These are phyloP conservation scores for Talaromyces marneffei DNA, from an alignment of 2,329 filamentous ascomycete species.

Conservation along the genomic window DNA sequence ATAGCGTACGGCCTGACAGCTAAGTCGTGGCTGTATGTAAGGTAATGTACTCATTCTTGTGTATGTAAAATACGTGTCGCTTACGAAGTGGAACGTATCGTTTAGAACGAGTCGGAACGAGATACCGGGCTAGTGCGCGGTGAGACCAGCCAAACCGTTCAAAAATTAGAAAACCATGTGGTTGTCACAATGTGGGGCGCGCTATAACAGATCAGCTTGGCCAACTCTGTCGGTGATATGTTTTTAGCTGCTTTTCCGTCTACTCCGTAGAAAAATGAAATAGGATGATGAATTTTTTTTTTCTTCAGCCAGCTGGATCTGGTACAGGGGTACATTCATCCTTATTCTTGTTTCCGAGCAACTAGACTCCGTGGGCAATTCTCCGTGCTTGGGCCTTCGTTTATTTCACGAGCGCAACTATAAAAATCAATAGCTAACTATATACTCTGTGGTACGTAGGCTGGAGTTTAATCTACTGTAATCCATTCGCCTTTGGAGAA, in stretches of 20 bases:
- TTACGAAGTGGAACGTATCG: not conserved
- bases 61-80: not conserved
- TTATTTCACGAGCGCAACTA: not conserved
- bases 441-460: not conserved
- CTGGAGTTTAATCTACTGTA: not conserved
- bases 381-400: not conserved
- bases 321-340: not conserved
- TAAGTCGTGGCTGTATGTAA: too few species aligned
- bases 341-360: not conserved
- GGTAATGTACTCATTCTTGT: not conserved
- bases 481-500: not conserved
- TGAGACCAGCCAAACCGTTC: not conserved
- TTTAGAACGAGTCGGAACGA: not conserved
- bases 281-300: too few species aligned
- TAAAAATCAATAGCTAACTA: not conserved
- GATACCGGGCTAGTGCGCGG: not conserved
- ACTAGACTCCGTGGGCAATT: not conserved
- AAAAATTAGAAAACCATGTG: constrained; percentile 8
- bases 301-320: not conserved
- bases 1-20: not conserved
- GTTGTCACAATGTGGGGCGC: not conserved
- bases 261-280: too few species aligned
- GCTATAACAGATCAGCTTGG: not conserved
- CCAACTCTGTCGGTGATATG: not conserved
- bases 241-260: not conserved